Conservation (phyloP, 177 flowering plant genomes). For the Vitis hybrid region DNA sequence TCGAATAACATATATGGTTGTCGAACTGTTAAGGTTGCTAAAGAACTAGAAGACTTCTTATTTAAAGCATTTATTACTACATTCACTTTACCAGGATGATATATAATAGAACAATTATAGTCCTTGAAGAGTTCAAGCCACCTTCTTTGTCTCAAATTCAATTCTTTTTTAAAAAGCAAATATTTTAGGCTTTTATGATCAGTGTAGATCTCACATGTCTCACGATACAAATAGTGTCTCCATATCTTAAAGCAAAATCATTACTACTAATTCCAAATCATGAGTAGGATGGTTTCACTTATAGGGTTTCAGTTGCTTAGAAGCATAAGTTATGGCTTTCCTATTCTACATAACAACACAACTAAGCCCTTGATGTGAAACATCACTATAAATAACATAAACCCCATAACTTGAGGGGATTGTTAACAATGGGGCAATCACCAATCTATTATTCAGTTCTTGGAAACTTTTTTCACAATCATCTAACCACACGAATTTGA, state of each 20-base stretch:
- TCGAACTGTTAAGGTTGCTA: no score
- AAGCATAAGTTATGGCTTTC: no score
- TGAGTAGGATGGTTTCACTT: no score
- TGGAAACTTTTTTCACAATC: background rate
- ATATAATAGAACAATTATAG: background rate
- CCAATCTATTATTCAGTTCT: background rate
- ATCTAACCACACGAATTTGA: background rate
- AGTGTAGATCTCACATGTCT: no score
- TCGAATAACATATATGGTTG: no score
- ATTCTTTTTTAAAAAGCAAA: background rate
- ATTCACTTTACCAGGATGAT: background rate
- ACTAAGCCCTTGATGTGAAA: background rate
- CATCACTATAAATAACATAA: no score
- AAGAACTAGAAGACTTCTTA: background rate
- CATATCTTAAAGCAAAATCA: no score
- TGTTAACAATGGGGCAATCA: background rate
- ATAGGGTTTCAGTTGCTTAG: no score
- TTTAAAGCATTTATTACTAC: constrained; percentile 3
- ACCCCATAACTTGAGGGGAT: background rate
- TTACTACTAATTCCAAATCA: no score
- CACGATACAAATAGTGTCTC: no score
- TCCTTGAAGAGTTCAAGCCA: background rate
- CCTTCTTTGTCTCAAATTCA: constrained; percentile 5
- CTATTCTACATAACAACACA: background rate
- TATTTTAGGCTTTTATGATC: no score